Evolutionary conservation across 139 green algal species (phyloP).

Genomic region (Marvania coccoides): DNA sequence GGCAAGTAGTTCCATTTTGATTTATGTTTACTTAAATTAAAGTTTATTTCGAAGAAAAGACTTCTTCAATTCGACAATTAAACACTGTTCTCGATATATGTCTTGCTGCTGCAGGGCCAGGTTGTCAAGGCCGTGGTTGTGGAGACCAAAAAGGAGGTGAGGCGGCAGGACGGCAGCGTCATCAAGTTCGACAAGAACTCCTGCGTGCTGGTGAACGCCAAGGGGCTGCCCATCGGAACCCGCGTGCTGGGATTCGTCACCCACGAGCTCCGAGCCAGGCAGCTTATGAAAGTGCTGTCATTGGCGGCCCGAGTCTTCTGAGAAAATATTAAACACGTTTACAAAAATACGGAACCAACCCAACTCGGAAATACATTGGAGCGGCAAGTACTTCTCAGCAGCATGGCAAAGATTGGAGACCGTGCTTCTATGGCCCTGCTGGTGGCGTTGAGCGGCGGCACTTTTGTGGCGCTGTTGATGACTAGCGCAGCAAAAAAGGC

Average conservation of each 20-base stretch:
- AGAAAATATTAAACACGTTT: not conserved
- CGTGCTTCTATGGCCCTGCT: slow-evolving; percentile 12
- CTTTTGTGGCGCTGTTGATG: slow-evolving; percentile 21
- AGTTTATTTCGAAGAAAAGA: not conserved
- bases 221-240: slow-evolving; percentile 45
- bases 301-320: slow-evolving; percentile 46
- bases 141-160: slow-evolving; percentile 49
- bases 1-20: slow-evolving; percentile 2
- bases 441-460: slow-evolving; percentile 11
- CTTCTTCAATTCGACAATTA: not conserved
- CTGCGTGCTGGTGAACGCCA: slow-evolving; percentile 47
- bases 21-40: not conserved
- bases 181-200: slow-evolving; percentile 52
- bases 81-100: not conserved
- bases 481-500: slow-evolving; percentile 9
- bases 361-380: not conserved
- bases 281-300: slow-evolving; percentile 52
- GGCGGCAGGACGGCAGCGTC: slow-evolving; percentile 28
- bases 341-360: not conserved
- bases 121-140: slow-evolving; percentile 52
- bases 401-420: slow-evolving; percentile 6
- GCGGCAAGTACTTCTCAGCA: not conserved
- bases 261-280: slow-evolving; percentile 42
- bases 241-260: slow-evolving; percentile 55
- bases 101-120: slow-evolving; percentile 12